Conservation (phyloP, 176 grass and related monocot genomes). For the Oryza australiensis region DNA sequence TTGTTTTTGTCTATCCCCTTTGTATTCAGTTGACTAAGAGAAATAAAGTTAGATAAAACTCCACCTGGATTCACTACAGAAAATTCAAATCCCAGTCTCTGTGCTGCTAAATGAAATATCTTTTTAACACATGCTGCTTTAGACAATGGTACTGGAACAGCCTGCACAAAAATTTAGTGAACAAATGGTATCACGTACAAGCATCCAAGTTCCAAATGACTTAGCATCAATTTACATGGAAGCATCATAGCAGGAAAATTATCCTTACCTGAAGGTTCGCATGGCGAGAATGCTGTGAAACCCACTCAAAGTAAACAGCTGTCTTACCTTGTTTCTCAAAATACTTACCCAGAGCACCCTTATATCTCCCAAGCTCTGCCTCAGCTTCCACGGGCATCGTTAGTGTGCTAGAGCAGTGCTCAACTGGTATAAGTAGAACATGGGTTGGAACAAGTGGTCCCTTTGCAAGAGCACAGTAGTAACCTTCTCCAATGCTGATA, state of each 20-base stretch:
- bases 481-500: constrained; percentile 77
- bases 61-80: constrained; percentile 68
- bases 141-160: constrained; percentile 65
- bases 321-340: constrained; percentile 66
- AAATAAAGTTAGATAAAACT: neutral
- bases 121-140: constrained; percentile 65
- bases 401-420: constrained; percentile 73
- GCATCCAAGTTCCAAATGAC: neutral
- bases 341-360: constrained; percentile 61
- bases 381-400: constrained; percentile 66
- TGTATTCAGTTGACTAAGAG: neutral
- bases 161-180: constrained; percentile 49
- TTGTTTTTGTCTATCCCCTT: neutral
- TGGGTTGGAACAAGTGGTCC: constrained; percentile 85
- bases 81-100: constrained; percentile 85
- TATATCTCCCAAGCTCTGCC: constrained; percentile 77
- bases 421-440: constrained; percentile 78
- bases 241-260: neutral
- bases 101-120: constrained; percentile 82
- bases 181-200: neutral
- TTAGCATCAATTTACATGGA: neutral
- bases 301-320: constrained; percentile 80
- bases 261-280: constrained; percentile 88
- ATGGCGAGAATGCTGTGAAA: constrained; percentile 70
- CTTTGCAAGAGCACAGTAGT: constrained; percentile 90